phyloP scores from a whole-genome alignment of 2,329 filamentous ascomycete species.

The Colletotrichum paranaense region DNA sequence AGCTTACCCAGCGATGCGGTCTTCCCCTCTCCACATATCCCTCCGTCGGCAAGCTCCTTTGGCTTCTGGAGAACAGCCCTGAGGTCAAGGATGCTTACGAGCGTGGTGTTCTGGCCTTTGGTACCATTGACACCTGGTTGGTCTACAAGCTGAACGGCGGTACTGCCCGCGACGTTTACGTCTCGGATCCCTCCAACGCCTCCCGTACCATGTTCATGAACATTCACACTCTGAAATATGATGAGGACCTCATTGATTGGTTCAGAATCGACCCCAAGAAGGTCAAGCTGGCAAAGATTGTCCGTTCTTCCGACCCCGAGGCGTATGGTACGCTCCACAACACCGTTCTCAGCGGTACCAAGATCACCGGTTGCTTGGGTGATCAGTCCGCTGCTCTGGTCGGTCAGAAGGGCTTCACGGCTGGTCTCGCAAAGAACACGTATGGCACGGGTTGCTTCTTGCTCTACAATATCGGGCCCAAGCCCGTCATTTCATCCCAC shows the following conservation, averaged over 20 bases:
- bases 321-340: constrained; percentile 74
- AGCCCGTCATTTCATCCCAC: constrained; percentile 82
- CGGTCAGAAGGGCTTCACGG: constrained; percentile 81
- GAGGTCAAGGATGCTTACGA: constrained; percentile 78
- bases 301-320: constrained; percentile 76
- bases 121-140: constrained; percentile 85
- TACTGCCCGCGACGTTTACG: constrained; percentile 71
- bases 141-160: constrained; percentile 84
- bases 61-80: constrained; percentile 77
- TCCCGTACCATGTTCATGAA: constrained; percentile 91
- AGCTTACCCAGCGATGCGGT: constrained; percentile 76
- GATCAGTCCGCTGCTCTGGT: constrained; percentile 86
- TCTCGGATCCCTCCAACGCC: constrained; percentile 86
- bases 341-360: constrained; percentile 73
- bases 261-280: constrained; percentile 79
- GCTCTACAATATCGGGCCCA: constrained; percentile 83
- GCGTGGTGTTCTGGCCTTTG: constrained; percentile 77
- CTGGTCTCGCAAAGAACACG: constrained; percentile 85
- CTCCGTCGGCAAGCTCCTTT: constrained; percentile 81
- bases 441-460: constrained; percentile 89
- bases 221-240: constrained; percentile 79
- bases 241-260: constrained; percentile 78
- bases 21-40: constrained; percentile 86
- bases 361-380: constrained; percentile 81
- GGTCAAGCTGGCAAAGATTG: constrained; percentile 79